Percentiles rank a stretch among this genome's conserved stretches.
Conservation (phyloP, 148 eudicot species). For the Cornus controversa region DNA sequence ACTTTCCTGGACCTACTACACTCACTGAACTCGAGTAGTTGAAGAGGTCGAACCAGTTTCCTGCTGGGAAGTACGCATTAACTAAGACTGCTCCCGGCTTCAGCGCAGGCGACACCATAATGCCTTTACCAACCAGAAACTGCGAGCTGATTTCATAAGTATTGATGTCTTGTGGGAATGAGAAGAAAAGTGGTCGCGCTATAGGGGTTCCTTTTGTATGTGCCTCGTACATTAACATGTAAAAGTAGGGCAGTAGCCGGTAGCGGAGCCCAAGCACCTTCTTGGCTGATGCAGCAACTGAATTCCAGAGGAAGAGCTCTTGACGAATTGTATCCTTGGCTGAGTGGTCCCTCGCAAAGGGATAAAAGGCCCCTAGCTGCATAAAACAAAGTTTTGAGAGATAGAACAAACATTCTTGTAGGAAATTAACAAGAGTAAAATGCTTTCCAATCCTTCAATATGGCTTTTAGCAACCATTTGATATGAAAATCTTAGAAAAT, state of each 20-base stretch:
- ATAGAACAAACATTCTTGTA: not conserved
- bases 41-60: conserved; percentile 81
- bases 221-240: conserved; percentile 67
- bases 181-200: conserved; percentile 80
- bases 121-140: conserved; percentile 72
- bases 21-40: conserved; percentile 49
- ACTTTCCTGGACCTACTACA: conserved; percentile 30
- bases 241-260: conserved; percentile 69
- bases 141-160: conserved; percentile 66
- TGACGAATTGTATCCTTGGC: conserved; percentile 33
- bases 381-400: not conserved
- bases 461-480: too few relatives aligned
- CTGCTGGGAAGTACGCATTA: conserved; percentile 66
- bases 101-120: conserved; percentile 78
- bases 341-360: conserved; percentile 83
- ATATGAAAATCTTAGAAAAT: not conserved
- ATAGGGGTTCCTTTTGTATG: conserved; percentile 61
- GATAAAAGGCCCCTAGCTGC: conserved; percentile 91
- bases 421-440: not conserved
- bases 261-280: conserved; percentile 79
- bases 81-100: conserved; percentile 43
- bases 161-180: conserved; percentile 54
- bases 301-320: conserved; percentile 78
- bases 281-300: conserved; percentile 70
- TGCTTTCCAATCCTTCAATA: not conserved